These are phyloP conservation scores for Phanerodontia chrysosporium DNA, from an alignment of 768 basidiomycete species.

Conservation along the genomic window DNA sequence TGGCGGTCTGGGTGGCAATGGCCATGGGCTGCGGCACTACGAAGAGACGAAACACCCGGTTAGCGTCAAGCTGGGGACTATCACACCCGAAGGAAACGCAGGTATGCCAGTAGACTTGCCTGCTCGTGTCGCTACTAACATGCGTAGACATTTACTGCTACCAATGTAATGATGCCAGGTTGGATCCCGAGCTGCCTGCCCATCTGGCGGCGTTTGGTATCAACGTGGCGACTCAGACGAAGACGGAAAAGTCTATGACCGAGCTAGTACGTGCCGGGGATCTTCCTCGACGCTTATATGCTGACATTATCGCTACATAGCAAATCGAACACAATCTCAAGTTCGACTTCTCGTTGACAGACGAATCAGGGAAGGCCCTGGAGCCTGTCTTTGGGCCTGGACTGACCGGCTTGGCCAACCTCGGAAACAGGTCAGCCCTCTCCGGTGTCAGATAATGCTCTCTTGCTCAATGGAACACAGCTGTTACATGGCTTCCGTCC, in stretches of 20 bases:
- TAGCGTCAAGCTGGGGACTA: constrained; percentile 92
- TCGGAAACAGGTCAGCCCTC: constrained; percentile 74
- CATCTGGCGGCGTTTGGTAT: constrained; percentile 88
- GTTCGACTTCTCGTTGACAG: constrained; percentile 90
- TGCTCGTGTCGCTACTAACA: constrained; percentile 1
- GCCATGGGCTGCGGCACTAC: constrained; percentile 83
- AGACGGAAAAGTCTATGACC: constrained; percentile 96
- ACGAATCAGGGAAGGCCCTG: constrained; percentile 81
- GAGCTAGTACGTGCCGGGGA: constrained; percentile 61
- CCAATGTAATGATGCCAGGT: constrained; percentile 74
- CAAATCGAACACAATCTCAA: constrained; percentile 96
- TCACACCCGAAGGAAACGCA: constrained; percentile 90
- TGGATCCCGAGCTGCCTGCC: constrained; percentile 66
- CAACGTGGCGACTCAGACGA: constrained; percentile 72
- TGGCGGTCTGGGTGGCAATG: constrained; percentile 80
- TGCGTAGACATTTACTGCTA: constrained; percentile 85
- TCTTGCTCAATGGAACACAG: constrained; percentile 33
- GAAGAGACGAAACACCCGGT: constrained; percentile 68
- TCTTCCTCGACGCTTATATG: neutral
- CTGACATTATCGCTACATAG: constrained; percentile 29
- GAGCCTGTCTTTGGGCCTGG: constrained; percentile 87
- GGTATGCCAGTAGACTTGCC: constrained; percentile 61
- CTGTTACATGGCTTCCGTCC: constrained; percentile 95
- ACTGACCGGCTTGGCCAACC: constrained; percentile 83
- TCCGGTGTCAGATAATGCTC: neutral